Evolutionary conservation across 257 asterid species (phyloP).

Genomic region (Nemophila menziesii): DNA sequence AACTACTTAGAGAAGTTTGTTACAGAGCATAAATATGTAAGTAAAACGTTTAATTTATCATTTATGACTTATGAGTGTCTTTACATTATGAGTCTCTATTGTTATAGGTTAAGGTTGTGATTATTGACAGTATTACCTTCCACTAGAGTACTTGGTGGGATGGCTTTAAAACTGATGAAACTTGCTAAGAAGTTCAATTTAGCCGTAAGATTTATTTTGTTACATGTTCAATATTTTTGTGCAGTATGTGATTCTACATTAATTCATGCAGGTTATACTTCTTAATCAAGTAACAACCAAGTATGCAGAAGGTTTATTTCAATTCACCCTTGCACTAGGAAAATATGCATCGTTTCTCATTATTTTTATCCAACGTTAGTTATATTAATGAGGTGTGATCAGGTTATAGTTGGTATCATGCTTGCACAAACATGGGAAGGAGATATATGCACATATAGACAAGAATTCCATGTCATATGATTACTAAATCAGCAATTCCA

Average conservation of each 20-base stretch:
- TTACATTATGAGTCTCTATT: conserved; percentile 4
- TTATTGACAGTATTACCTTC: conserved; percentile 84
- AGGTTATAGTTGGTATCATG: conserved; percentile 99
- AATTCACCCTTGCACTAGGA: conserved; percentile 89
- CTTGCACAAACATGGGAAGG: conserved; percentile 78
- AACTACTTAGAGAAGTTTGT: conserved; percentile 78
- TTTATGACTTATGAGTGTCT: too few relatives aligned
- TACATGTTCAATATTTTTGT: neutral
- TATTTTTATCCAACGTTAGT: too few relatives aligned
- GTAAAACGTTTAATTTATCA: too few relatives aligned
- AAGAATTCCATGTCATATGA: too few relatives aligned
- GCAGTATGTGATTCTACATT: conserved; percentile 1
- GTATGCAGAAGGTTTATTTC: conserved; percentile 71
- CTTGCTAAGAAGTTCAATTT: conserved; percentile 64
- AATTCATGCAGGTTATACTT: conserved; percentile 57
- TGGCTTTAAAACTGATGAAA: conserved; percentile 83
- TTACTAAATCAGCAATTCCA: too few relatives aligned
- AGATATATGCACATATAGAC: conserved; percentile 66
- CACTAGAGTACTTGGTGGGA: conserved; percentile 83
- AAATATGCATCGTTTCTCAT: conserved; percentile 10
- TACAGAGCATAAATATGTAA: conserved; percentile 70
- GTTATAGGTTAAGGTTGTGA: conserved; percentile 65
- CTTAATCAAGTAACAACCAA: conserved; percentile 90
- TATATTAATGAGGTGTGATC: too few relatives aligned
- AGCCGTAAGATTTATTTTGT: conserved; percentile 47